phyloP scores from a whole-genome alignment of 2,329 filamentous ascomycete species.

The Aspergillus costaricaensis region DNA sequence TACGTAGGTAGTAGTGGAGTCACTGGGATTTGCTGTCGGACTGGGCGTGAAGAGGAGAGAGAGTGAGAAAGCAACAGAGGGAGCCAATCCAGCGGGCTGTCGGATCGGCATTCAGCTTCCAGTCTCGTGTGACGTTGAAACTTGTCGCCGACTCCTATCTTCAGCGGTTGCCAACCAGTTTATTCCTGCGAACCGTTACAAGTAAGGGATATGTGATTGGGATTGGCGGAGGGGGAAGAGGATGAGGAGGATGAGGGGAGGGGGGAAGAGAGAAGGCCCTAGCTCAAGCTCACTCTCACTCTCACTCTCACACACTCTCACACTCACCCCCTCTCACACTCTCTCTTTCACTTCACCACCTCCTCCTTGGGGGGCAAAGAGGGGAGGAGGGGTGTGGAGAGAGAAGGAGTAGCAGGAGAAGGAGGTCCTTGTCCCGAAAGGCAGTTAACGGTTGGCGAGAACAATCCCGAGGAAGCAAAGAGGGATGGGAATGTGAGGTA shows the following conservation, averaged over 20 bases:
- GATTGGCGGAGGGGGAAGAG: not conserved
- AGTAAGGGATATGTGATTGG: constrained; percentile 11
- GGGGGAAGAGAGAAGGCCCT: not conserved
- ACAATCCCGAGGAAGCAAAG: not conserved
- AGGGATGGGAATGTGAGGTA: constrained; percentile 2
- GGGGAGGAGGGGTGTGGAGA: not conserved
- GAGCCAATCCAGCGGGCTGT: no score
- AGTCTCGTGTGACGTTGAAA: constrained; percentile 11
- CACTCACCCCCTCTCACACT: no score
- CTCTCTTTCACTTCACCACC: no score
- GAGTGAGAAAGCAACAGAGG: no score
- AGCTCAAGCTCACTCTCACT: not conserved
- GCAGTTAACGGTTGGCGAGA: not conserved
- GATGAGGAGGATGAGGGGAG: no score
- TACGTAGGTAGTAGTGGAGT: no score
- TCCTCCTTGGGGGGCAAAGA: not conserved
- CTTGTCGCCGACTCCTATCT: not conserved
- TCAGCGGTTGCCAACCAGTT: not conserved
- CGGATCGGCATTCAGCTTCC: not conserved
- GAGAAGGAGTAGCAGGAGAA: no score
- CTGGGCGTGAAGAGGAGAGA: no score
- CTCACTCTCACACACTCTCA: no score
- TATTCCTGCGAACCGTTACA: constrained; percentile 5
- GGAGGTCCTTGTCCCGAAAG: not conserved
- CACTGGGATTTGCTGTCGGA: no score